Percentiles rank a stretch among this genome's conserved stretches.
phyloP scores from a whole-genome alignment of 2,329 filamentous ascomycete genomes.

The Colletotrichum abscissum region DNA sequence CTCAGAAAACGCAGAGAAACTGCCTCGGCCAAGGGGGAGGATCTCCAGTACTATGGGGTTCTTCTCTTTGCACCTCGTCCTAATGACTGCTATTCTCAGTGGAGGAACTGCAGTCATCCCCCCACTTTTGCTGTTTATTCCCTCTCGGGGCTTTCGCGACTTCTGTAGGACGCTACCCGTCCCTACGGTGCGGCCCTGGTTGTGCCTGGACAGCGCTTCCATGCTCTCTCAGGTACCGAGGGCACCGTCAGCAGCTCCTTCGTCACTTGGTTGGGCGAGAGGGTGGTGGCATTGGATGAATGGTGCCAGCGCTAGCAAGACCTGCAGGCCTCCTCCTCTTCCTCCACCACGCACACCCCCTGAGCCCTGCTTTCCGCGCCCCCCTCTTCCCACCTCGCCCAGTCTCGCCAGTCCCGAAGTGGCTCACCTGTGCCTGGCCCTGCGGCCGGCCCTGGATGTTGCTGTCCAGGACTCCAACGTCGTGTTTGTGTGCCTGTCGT shows the following conservation, averaged over 20 bases:
- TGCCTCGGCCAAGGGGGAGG: background rate
- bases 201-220: background rate
- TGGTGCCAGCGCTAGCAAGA: constrained; percentile 5
- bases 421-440: constrained; percentile 9
- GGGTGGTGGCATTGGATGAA: background rate
- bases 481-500: constrained; percentile 2
- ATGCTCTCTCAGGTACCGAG: constrained; percentile 14
- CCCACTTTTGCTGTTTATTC: constrained; percentile 17
- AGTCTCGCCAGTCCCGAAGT: constrained; percentile 33
- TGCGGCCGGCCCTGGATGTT: background rate
- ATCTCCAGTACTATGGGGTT: background rate
- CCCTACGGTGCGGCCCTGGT: background rate
- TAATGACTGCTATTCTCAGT: background rate
- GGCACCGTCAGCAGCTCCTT: background rate
- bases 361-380: background rate
- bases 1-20: background rate
- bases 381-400: constrained; percentile 17
- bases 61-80: background rate
- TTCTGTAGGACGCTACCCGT: constrained; percentile 12
- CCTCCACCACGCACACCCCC: background rate
- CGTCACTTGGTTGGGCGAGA: background rate
- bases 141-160: constrained; percentile 31
- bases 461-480: background rate
- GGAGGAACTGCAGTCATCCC: background rate
- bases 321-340: constrained; percentile 8